A percentile compares a stretch with the other conserved stretches of the same genome.
These are phyloP conservation scores for Penicillium brasilianum DNA, from an alignment of 2,329 filamentous ascomycete species.

Conservation along the genomic window DNA sequence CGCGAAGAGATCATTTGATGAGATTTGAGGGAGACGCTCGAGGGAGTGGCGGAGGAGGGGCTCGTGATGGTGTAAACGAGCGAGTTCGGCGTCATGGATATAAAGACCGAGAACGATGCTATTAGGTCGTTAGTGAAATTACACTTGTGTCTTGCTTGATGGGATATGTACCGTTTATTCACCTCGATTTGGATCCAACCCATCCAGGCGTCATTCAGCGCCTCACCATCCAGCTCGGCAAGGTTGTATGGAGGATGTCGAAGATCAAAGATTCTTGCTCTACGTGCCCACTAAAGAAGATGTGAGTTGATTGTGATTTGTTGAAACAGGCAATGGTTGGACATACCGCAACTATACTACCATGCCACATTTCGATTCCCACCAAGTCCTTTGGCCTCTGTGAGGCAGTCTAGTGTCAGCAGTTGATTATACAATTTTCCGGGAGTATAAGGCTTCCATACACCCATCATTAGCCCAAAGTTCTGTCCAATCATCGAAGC, in stretches of 20 bases:
- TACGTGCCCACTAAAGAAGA: constrained; percentile 16
- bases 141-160: background rate
- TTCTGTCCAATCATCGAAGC: constrained; percentile 20
- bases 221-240: background rate
- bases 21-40: constrained; percentile 14
- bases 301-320: background rate
- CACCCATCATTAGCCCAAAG: constrained; percentile 20
- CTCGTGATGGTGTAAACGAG: constrained; percentile 16
- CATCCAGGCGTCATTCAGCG: constrained; percentile 15
- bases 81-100: constrained; percentile 22
- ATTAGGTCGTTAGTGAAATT: background rate
- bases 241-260: constrained; percentile 4
- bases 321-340: no score
- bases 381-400: constrained; percentile 20
- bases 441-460: background rate
- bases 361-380: constrained; percentile 20
- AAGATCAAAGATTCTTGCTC: constrained; percentile 10
- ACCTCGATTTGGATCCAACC: constrained; percentile 16
- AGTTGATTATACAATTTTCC: background rate
- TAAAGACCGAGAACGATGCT: constrained; percentile 14
- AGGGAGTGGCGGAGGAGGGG: constrained; percentile 18
- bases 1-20: constrained; percentile 16
- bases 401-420: background rate
- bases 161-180: constrained; percentile 7
- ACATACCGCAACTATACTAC: constrained; percentile 19